Percentiles rank a stretch among this genome's conserved stretches.
Conservation (phyloP, 768 basidiomycete genomes). For the Kwoniella heveanensis region DNA sequence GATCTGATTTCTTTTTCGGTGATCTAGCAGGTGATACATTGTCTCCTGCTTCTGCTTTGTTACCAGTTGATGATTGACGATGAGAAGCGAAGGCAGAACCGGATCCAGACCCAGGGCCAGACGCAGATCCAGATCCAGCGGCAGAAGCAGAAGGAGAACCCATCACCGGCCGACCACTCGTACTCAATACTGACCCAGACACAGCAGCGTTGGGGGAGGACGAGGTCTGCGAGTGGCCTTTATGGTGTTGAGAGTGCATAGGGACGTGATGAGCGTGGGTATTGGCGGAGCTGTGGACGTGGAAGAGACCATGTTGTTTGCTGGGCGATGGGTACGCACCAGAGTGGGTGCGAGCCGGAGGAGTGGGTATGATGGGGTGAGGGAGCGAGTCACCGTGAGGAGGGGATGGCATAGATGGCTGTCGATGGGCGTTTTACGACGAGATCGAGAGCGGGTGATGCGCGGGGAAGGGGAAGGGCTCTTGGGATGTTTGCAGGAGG, state of each 20-base stretch:
- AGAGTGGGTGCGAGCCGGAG: neutral
- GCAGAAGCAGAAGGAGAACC: no score
- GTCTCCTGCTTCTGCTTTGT: neutral
- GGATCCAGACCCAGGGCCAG: neutral
- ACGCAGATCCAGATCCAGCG: no score
- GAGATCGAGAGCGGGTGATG: no score
- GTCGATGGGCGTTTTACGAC: neutral
- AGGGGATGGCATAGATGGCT: neutral
- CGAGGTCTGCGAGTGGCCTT: neutral
- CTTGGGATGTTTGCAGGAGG: no score
- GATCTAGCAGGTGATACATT: conserved; percentile 6
- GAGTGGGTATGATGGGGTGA: neutral
- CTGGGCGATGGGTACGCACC: conserved; percentile 9
- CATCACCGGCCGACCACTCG: no score
- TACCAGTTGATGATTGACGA: neutral
- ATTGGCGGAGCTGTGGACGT: conserved; percentile 5
- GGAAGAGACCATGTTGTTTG: conserved; percentile 17
- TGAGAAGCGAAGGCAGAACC: neutral
- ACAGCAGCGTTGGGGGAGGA: neutral
- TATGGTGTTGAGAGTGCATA: no score
- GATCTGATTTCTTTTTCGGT: conserved; percentile 7
- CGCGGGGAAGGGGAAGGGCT: no score
- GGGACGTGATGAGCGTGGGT: conserved; percentile 8
- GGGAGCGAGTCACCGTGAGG: neutral
- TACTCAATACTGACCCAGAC: neutral